phyloP scores from a whole-genome alignment of 306 rosid genomes.

The Vigna reflexopilosa region DNA sequence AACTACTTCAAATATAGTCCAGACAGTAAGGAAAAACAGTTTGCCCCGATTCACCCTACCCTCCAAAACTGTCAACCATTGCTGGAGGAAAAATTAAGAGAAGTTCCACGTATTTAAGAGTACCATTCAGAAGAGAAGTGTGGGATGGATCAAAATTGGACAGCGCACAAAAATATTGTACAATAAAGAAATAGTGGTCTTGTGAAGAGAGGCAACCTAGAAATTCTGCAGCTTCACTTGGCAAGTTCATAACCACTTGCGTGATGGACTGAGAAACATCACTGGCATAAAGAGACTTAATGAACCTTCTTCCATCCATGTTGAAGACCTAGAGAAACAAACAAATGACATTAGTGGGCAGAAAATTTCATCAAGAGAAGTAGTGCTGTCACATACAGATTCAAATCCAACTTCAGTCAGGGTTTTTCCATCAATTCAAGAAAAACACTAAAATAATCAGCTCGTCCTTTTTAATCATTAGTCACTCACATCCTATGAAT shows the following conservation, averaged over 20 bases:
- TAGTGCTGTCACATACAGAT: slow-evolving; percentile 17
- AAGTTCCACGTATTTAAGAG: background rate
- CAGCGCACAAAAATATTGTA: slow-evolving; percentile 18
- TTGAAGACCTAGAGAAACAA: slow-evolving; percentile 73
- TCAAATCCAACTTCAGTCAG: slow-evolving; percentile 46
- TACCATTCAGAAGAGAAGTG: slow-evolving; percentile 36
- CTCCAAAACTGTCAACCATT: background rate
- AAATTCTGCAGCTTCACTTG: slow-evolving; percentile 85
- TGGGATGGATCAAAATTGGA: slow-evolving; percentile 21
- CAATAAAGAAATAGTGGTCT: slow-evolving; percentile 29
- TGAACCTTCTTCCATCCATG: slow-evolving; percentile 99
- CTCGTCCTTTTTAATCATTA: slow-evolving; percentile 30
- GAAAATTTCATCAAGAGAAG: slow-evolving; percentile 33
- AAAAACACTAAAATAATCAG: slow-evolving; percentile 4
- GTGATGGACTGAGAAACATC: slow-evolving; percentile 80
- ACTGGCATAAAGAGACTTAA: slow-evolving; percentile 74
- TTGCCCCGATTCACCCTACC: background rate
- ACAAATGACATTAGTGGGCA: slow-evolving; percentile 31
- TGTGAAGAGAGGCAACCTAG: slow-evolving; percentile 62
- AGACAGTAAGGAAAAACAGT: slow-evolving; percentile 7
- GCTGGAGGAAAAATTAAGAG: background rate
- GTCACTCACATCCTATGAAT: background rate
- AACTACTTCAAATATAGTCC: slow-evolving; percentile 7
- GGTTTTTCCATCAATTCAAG: slow-evolving; percentile 30
- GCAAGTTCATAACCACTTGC: slow-evolving; percentile 97